Percentiles rank a stretch among this genome's conserved stretches.
Evolutionary conservation across 31 red algal genomes (phyloP).

Genomic region (Asparagopsis taxiformis): DNA sequence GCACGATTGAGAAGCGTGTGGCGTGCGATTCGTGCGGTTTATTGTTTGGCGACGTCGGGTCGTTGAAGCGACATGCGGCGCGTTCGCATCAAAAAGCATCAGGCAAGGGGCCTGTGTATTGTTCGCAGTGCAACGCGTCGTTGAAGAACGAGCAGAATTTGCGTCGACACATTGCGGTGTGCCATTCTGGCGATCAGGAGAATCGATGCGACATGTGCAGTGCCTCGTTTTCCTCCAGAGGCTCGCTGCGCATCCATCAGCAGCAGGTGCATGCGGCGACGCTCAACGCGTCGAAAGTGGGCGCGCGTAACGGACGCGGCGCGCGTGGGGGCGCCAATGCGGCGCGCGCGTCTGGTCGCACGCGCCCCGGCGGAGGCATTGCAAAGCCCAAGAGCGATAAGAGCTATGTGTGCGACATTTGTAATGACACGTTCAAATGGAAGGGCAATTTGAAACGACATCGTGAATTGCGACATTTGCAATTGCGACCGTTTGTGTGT

Average conservation of each 20-base stretch:
- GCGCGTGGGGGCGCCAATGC: neutral
- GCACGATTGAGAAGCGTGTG: slow-evolving; percentile 10
- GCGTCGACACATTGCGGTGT: slow-evolving; percentile 40
- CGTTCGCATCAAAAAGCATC: slow-evolving; percentile 7
- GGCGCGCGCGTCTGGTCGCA: neutral
- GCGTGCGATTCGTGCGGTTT: slow-evolving; percentile 16
- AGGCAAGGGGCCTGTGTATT: slow-evolving; percentile 7
- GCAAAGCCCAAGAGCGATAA: neutral
- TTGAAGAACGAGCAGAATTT: slow-evolving; percentile 49
- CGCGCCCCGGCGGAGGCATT: neutral
- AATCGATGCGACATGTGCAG: slow-evolving; percentile 10
- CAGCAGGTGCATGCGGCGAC: slow-evolving; percentile 18
- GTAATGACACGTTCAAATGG: slow-evolving; percentile 45
- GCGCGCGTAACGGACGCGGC: neutral
- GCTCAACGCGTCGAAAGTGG: too few relatives aligned
- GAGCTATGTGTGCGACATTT: slow-evolving; percentile 29
- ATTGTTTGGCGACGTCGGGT: slow-evolving; percentile 34
- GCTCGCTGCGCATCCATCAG: slow-evolving; percentile 18
- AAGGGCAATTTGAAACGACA: slow-evolving; percentile 57
- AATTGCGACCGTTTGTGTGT: slow-evolving; percentile 38
- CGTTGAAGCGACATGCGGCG: slow-evolving; percentile 23
- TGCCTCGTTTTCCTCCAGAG: slow-evolving; percentile 15
- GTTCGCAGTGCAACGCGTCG: slow-evolving; percentile 16
- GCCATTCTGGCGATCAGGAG: slow-evolving; percentile 25
- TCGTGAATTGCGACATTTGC: slow-evolving; percentile 30